Base-by-base conservation (phyloP, 192 early-diverging fungal genomes). In the Entophlyctis helioformis region DNA sequence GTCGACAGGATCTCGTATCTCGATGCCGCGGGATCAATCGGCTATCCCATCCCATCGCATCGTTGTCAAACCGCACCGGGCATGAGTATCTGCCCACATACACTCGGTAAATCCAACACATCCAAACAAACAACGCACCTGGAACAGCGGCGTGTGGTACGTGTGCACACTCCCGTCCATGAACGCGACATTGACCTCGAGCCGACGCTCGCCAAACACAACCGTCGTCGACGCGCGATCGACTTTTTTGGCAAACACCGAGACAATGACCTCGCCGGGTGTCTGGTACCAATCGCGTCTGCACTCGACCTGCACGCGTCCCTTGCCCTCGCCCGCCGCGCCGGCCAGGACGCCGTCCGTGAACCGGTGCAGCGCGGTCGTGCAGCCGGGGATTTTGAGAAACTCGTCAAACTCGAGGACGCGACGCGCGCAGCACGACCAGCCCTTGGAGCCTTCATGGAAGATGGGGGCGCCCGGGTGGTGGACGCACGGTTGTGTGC, bases 331-430 rank as follows among this genome's bases (percentile, higher is more conserved):
- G 13, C 54, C 48, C 7, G 41, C 24, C 31, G 6, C 38, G 19
- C 20, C 39, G 23, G 35, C 36, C 42, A 46, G 39, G 39, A 13
- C 39, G 39, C 20, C 39, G 10, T 70, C 64, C 1, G 86, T 80
- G 69, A 99, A 99, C 55, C 91, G 65, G 60, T 99, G 96, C 40
- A 80, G 75, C 33, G 89, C 90, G n/a, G 48, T 69, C 31, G 73
- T 82, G 65, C 96, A 99, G 26, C 96, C 96, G 44, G 72, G 71
- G 59, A 99, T 92, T 56, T 83, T 91, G 56, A 96, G 65, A 49
- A 99, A 96, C 63, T 96, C 91, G 27, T 99, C 96, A 76, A 96
- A 99, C 63, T 96, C 96, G 15, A 95, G 77, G 1, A 92, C 93
- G 49, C 89, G 83, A 29, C 90, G 79, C 42, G 83, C 71, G 64